These are phyloP conservation scores for maize (Zea mays) DNA, from an alignment of 176 grass and related monocot species.

Conservation along the genomic window DNA sequence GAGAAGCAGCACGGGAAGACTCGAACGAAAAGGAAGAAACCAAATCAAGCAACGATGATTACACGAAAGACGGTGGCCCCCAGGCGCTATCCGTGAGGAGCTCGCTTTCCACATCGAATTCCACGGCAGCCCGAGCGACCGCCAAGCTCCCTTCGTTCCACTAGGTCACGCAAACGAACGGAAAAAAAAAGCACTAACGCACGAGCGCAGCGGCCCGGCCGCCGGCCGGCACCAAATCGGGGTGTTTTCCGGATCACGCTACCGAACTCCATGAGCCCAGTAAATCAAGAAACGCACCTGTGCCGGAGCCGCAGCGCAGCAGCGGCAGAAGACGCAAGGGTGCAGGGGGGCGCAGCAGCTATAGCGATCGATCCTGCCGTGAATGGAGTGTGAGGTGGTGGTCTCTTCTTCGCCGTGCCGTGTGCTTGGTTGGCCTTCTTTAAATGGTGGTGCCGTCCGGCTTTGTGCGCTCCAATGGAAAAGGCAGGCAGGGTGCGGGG, in stretches of 20 bases:
- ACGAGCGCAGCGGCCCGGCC: neutral
- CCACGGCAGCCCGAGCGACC: constrained; percentile 19
- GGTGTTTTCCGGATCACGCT: constrained; percentile 15
- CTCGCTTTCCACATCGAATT: constrained; percentile 39
- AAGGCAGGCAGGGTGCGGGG: constrained; percentile 17
- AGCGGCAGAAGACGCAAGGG: neutral
- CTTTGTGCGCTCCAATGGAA: constrained; percentile 69
- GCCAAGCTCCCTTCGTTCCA: neutral
- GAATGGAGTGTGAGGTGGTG: constrained; percentile 34
- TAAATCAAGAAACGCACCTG: constrained; percentile 49
- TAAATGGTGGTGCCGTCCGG: constrained; percentile 68
- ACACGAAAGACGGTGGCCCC: constrained; percentile 45
- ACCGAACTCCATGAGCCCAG: neutral
- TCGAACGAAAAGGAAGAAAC: constrained; percentile 39
- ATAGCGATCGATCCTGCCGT: neutral
- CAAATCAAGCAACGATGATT: constrained; percentile 66
- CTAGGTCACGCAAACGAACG: constrained; percentile 19
- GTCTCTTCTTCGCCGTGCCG: constrained; percentile 23
- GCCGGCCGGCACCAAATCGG: constrained; percentile 19
- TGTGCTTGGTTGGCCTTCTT: constrained; percentile 25
- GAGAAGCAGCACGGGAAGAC: constrained; percentile 27
- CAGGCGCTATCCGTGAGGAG: constrained; percentile 16
- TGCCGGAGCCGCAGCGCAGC: too few species aligned
- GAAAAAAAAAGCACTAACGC: neutral
- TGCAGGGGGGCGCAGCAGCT: neutral